Conservation (phyloP, 148 eudicot species). For the Rhododendron vialii region DNA sequence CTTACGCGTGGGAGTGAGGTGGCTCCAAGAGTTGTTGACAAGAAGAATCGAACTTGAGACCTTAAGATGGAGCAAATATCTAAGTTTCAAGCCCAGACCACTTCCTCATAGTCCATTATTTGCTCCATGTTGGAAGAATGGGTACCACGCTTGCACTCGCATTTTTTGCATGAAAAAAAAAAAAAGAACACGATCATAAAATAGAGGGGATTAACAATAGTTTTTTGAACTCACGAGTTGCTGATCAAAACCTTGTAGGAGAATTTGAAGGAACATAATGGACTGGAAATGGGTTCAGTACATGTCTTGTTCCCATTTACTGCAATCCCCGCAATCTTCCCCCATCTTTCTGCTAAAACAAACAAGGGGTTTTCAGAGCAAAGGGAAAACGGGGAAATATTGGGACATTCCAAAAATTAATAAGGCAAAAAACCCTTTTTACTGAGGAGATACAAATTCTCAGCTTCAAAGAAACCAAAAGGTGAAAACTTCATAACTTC, state of each 20-base stretch:
- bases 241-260: slow-evolving; percentile 27
- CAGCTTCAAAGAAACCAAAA: neutral
- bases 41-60: no score
- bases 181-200: no score
- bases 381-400: neutral
- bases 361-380: neutral
- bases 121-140: no score
- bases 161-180: no score
- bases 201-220: neutral
- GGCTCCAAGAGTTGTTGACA: no score
- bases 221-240: slow-evolving; percentile 36
- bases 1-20: no score
- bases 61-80: no score
- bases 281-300: slow-evolving; percentile 45
- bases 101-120: no score
- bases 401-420: neutral
- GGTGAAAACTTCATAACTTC: neutral
- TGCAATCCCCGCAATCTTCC: slow-evolving; percentile 34
- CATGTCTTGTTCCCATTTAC: slow-evolving; percentile 30
- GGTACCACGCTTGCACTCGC: no score
- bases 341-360: slow-evolving; percentile 19
- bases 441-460: neutral
- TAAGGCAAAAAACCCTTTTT: neutral
- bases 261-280: slow-evolving; percentile 38
- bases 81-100: no score